These are phyloP conservation scores for Geranomyces michiganensis DNA, from an alignment of 192 early-diverging fungal species.

Conservation along the genomic window DNA sequence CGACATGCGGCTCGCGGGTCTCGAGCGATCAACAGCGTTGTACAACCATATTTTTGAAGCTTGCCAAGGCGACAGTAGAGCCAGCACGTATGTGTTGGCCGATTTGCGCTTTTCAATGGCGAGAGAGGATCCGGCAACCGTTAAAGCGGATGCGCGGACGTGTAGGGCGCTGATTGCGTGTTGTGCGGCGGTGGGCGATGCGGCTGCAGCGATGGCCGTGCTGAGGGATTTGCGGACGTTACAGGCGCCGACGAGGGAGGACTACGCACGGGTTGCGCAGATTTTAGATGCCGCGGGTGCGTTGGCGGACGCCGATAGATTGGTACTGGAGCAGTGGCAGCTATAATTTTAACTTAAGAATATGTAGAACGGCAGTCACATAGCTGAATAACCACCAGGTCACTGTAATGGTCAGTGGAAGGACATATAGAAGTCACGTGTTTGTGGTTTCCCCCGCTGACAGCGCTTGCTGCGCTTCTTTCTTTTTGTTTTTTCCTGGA, in stretches of 20 bases:
- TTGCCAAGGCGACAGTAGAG: neutral
- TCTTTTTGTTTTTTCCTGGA: too few relatives aligned
- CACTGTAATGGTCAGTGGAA: too few relatives aligned
- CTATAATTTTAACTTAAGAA: too few relatives aligned
- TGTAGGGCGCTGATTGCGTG: conserved; percentile 6
- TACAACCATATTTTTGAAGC: conserved; percentile 17
- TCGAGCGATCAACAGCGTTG: conserved; percentile 1
- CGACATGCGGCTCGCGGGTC: conserved; percentile 30
- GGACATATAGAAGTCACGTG: too few relatives aligned
- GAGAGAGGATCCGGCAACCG: neutral
- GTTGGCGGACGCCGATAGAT: neutral
- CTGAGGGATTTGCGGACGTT: conserved; percentile 3
- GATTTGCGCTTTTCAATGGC: conserved; percentile 22
- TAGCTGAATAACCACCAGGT: too few relatives aligned
- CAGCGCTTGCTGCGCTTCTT: too few relatives aligned
- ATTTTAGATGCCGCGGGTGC: neutral
- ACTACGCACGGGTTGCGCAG: neutral
- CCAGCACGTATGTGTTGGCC: conserved; percentile 10
- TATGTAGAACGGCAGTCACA: too few relatives aligned
- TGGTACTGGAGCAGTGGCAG: too few relatives aligned
- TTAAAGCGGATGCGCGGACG: conserved; percentile 8
- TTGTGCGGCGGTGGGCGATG: conserved; percentile 4
- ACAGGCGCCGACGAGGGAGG: neutral
- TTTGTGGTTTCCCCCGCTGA: too few relatives aligned
- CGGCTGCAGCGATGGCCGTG: conserved; percentile 3